Evolutionary conservation across 176 grass and related monocot genomes (phyloP).

Genomic region (bread wheat (Triticum aestivum)): DNA sequence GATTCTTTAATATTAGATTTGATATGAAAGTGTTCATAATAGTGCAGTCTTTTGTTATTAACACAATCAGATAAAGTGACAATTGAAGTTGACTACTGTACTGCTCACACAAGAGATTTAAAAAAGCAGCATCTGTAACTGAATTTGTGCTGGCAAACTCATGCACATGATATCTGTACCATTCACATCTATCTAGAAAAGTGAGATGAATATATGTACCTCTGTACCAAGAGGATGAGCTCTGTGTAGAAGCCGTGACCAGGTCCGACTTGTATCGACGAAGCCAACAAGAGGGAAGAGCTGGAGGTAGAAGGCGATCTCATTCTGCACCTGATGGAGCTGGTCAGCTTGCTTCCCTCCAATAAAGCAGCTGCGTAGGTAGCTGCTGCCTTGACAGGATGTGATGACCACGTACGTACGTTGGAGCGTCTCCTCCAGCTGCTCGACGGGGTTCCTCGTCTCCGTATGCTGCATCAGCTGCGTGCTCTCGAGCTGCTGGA

Average conservation of each 20-base stretch:
- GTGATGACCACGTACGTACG: conserved; percentile 45
- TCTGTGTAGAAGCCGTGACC: conserved; percentile 14
- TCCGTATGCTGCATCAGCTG: conserved; percentile 56
- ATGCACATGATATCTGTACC: not conserved
- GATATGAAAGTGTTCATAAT: no score
- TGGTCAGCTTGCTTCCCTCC: conserved; percentile 59
- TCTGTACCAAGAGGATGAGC: not conserved
- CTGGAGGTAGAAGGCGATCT: conserved; percentile 69
- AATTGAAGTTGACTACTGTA: not conserved
- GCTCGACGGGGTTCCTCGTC: conserved; percentile 57
- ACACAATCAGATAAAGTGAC: not conserved
- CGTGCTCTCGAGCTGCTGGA: conserved; percentile 49
- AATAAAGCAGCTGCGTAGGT: conserved; percentile 55
- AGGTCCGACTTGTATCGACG: conserved; percentile 51
- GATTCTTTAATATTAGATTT: no score
- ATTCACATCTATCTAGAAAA: not conserved
- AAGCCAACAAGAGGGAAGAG: conserved; percentile 67
- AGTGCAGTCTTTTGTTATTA: not conserved
- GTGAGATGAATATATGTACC: conserved; percentile 14
- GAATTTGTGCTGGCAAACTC: not conserved
- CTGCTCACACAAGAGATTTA: not conserved
- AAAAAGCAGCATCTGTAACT: not conserved
- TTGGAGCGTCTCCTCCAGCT: conserved; percentile 56
- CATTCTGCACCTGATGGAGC: conserved; percentile 60
- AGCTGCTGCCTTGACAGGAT: conserved; percentile 58